Conservation (phyloP, 106 monocot genomes). For the Apostasia shenzhenica region DNA sequence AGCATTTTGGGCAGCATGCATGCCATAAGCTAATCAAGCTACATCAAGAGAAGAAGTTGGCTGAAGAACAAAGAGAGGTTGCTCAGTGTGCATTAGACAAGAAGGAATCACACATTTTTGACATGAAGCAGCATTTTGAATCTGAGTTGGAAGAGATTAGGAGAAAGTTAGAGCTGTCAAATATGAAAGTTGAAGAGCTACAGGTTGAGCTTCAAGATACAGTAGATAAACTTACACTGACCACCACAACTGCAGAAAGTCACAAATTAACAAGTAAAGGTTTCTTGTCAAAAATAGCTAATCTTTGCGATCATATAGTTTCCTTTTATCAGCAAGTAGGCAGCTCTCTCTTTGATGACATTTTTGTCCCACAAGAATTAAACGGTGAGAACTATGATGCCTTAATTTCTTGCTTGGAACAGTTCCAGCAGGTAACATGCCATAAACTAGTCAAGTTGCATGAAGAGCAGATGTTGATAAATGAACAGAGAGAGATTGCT, state of each 20-base stretch:
- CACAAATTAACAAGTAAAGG: slow-evolving; percentile 20
- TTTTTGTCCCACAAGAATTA: slow-evolving; percentile 20
- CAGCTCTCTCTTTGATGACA: slow-evolving; percentile 13
- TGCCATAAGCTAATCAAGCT: slow-evolving; percentile 30
- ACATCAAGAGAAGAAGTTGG: slow-evolving; percentile 31
- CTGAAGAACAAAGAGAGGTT: slow-evolving; percentile 31
- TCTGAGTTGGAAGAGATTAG: slow-evolving; percentile 32
- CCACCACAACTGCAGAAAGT: slow-evolving; percentile 16
- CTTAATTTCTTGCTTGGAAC: slow-evolving; percentile 34
- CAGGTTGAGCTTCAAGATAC: slow-evolving; percentile 42
- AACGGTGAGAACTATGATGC: slow-evolving; percentile 27
- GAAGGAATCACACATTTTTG: slow-evolving; percentile 13
- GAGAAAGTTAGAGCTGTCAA: slow-evolving; percentile 42
- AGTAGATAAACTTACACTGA: slow-evolving; percentile 23
- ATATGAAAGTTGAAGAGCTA: slow-evolving; percentile 32
- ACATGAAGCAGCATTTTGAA: slow-evolving; percentile 25
- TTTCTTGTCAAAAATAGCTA: slow-evolving; percentile 9
- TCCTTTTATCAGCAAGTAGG: slow-evolving; percentile 24
- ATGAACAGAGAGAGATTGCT: slow-evolving; percentile 31
- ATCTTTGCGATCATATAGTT: slow-evolving; percentile 19
- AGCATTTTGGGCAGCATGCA: slow-evolving; percentile 29
- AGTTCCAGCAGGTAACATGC: slow-evolving; percentile 26
- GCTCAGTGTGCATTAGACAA: slow-evolving; percentile 15
- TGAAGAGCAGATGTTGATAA: slow-evolving; percentile 36
- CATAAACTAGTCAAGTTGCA: slow-evolving; percentile 33